Conservation (phyloP, 441 rosid genomes). For the Mallotus japonicus region DNA sequence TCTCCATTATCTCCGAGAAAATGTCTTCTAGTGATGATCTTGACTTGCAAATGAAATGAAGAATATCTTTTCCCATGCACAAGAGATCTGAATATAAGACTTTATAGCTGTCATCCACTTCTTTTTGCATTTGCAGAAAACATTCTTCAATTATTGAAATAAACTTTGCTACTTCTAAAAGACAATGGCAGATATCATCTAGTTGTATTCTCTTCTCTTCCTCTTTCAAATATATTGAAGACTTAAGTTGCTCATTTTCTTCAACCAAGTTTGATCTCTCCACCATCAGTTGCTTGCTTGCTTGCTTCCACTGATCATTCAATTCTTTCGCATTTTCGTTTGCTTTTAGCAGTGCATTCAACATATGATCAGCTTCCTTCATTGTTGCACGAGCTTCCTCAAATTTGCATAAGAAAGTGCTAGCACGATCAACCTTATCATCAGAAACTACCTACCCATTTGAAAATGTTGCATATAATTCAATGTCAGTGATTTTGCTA, state of each 20-base stretch:
- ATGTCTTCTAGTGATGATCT: slow-evolving; percentile 55
- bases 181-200: slow-evolving; percentile 40
- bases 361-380: slow-evolving; percentile 73
- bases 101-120: slow-evolving; percentile 51
- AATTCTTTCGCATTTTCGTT: slow-evolving; percentile 56
- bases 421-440: slow-evolving; percentile 41
- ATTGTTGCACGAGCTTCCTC: slow-evolving; percentile 70
- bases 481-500: slow-evolving; percentile 22
- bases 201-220: slow-evolving; percentile 48
- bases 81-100: slow-evolving; percentile 45
- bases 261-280: slow-evolving; percentile 51
- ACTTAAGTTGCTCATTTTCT: slow-evolving; percentile 63
- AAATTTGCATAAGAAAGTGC: slow-evolving; percentile 58
- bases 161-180: slow-evolving; percentile 47
- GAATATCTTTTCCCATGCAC: slow-evolving; percentile 48
- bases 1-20: slow-evolving; percentile 52
- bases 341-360: slow-evolving; percentile 63
- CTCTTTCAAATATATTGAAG: slow-evolving; percentile 47
- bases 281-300: slow-evolving; percentile 50
- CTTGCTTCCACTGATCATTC: slow-evolving; percentile 57
- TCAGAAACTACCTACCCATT: slow-evolving; percentile 38
- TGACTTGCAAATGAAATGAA: slow-evolving; percentile 37
- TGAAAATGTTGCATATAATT: slow-evolving; percentile 28
- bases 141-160: slow-evolving; percentile 58
- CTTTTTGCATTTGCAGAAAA: slow-evolving; percentile 59